Evolutionary conservation across 495 filamentous ascomycete genomes (phyloP), one percentile per base, ranked within the genome.

Genomic region (Recurvomyces mirabilis): DNA sequence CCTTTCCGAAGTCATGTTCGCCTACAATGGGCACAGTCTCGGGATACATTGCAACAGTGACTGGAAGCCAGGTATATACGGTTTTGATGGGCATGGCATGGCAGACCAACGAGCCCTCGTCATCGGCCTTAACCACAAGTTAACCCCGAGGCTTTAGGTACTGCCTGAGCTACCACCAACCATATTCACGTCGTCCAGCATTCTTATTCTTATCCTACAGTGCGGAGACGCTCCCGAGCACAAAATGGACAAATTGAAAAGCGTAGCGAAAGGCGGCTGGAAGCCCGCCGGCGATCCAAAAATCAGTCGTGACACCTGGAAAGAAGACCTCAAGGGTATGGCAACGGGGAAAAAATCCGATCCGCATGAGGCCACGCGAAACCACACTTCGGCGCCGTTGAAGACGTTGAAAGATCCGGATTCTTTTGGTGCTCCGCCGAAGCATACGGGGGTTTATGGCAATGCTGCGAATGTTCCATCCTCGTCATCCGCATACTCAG

Each of bases 351-450:
- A 65, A 65, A 50, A 65, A 59, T 61, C 65, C 41, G 42, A 67
- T 38, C 64, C 29, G 53, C 60, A 34, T 22, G 55, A 49, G 52
- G 63, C 68, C 29, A 14, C 21, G 49, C 49, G 54, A 52, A 46
- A 60, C 71, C 71, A 81, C 55, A 65, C 73, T 50, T 75, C 85
- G 14, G 66, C 68, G 4, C 89, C 91, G 1, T 60, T 93, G n/a
- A 72, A 78, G 3, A 69, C 81, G 1, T 69, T 98, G 15, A 79
- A 81, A 55, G 91, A 98, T 60, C 89, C 91, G 1, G 59, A 75
- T 0, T 72, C 79, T 11, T 95, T 98, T 60, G 86, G 74, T 2
- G 85, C 89, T 25, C 89, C 89, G 17, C 89, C 89, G 3, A 93
- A 81, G 50, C 71, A 75, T 49, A 60, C 71, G 54, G 71, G 70